Percentiles rank a stretch among this genome's conserved stretches.
phyloP scores from a whole-genome alignment of 805 yeast species.

The Pichia heedii region DNA sequence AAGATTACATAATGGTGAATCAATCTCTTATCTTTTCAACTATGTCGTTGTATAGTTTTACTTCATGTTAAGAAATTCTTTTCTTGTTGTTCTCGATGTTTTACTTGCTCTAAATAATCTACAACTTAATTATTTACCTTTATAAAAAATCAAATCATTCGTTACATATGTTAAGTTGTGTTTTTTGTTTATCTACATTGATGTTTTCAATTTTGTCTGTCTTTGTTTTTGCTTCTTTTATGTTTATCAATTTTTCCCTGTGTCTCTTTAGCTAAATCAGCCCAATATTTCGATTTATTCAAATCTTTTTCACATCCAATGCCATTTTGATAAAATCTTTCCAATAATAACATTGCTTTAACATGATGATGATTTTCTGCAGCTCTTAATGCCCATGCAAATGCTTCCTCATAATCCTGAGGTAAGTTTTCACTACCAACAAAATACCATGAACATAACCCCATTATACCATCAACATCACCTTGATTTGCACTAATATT shows the following conservation, averaged over 20 bases:
- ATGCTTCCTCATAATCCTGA: conserved; percentile 76
- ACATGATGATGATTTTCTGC: conserved; percentile 57
- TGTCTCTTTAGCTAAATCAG: conserved; percentile 52
- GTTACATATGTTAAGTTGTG: background rate
- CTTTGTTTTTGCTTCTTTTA: background rate
- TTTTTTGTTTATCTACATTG: background rate
- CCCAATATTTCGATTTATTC: conserved; percentile 64
- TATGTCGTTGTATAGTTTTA: conserved; percentile 32
- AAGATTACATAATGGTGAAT: conserved; percentile 93
- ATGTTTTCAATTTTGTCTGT: background rate
- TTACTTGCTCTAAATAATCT: conserved; percentile 29
- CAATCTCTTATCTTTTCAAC: conserved; percentile 77
- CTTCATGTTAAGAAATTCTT: background rate
- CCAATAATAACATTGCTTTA: conserved; percentile 80
- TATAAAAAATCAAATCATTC: too few relatives aligned
- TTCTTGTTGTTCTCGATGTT: background rate
- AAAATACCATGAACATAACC: conserved; percentile 94
- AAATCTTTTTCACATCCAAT: conserved; percentile 65
- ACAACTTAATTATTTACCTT: too few relatives aligned
- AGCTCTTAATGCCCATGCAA: conserved; percentile 88
- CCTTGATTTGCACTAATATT: conserved; percentile 86
- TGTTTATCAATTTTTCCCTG: background rate
- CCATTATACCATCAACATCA: conserved; percentile 83
- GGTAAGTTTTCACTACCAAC: conserved; percentile 85
- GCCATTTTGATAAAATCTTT: conserved; percentile 78